Evolutionary conservation across 495 filamentous ascomycete species (phyloP), one percentile per base, ranked within the genome.

Genomic region (Podospora conica): DNA sequence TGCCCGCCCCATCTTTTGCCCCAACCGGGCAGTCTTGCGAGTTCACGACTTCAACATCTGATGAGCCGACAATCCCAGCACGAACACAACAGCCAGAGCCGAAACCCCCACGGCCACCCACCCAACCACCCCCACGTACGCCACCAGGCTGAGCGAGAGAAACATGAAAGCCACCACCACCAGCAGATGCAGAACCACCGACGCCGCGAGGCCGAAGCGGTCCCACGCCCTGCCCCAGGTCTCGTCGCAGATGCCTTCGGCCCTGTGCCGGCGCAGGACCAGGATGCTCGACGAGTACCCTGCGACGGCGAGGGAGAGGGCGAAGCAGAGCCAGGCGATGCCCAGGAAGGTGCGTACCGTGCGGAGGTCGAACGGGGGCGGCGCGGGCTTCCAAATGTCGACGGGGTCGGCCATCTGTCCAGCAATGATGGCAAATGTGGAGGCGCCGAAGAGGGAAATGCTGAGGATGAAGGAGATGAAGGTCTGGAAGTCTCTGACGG

Each of bases 371-470:
- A 63, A 63, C 8, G 61, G 33, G 20, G 61, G 61, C 24, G 31
- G 33, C 9, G 23, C 4, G 12, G 61, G 61, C 24, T 21, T 55
- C 61, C 61, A 63, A 21, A 63, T 63, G 40, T 63, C 61, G 61
- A 48, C 48, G 31, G 61, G 61, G 53, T 63, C 61, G 23, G 21
- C 12, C 61, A 63, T 63, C 25, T 63, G 33, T 3, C 61, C 61
- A 2, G 33, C 53, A 21, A 63, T 63, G 8, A 63, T 48, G 61
- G 61, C 61, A 55, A 63, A 63, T 33, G 61, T 63, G 0, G 61
- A 55, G n/a, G 61, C 61, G 61, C 61, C 61, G 24, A 63, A 63
- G 61, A 63, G 54, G 61, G 61, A 63, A 21, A 63, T 54, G 40
- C 40, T 55, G 22, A 63, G 28, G 61, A 63, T 55, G 53, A 63